Evolutionary conservation across 164 flowering plant species (phyloP), one percentile per base, ranked within the genome.

Genomic region (Saururus chinensis): DNA sequence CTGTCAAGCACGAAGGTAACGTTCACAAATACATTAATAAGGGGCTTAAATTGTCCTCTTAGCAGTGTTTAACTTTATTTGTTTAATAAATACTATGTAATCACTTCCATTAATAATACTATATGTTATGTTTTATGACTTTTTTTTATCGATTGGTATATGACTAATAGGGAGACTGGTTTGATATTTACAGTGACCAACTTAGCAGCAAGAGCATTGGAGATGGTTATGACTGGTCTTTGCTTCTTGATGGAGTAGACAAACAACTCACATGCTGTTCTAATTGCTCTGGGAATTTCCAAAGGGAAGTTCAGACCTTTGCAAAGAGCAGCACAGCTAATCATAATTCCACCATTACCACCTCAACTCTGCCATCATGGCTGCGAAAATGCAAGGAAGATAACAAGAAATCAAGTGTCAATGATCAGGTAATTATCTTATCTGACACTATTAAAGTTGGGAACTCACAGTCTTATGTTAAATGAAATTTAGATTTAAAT

Each of bases 301-400:
- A 79, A 51, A 65, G 16, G 0, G 92, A 83, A 78, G 82, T 70
- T 37, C 73, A 80, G 67, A 73, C 66, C 69, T 37, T 77, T 57
- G 71, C 63, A 72, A 73, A 66, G 49, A 75, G 64, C 53, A 48
- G 62, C 54, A 56, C 66, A 22, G 6, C 26, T 76, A 45, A 71
- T 53, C 77, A 73, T 64, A 79, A 78, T 25, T 71, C 79, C 60
- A 40, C 76, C 30, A 58, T 64, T 49, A 56, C 65, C 25, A 37
- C 76, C 70, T 80, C 93, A 68, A 77, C 65, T 74, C 73, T 89
- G 21, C 98, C 98, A 55, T 70, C 86, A 70, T 92, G 98, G 98
- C 96, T 92, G 19, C 88, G 84, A 75, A 81, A 82, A 63, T 85
- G 73, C 77, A 86, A 78, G 70, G 76, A 82, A 56, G 84, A 89